These are phyloP conservation scores for Collybiopsis luxurians DNA, from an alignment of 768 basidiomycete genomes.

Conservation along the genomic window DNA sequence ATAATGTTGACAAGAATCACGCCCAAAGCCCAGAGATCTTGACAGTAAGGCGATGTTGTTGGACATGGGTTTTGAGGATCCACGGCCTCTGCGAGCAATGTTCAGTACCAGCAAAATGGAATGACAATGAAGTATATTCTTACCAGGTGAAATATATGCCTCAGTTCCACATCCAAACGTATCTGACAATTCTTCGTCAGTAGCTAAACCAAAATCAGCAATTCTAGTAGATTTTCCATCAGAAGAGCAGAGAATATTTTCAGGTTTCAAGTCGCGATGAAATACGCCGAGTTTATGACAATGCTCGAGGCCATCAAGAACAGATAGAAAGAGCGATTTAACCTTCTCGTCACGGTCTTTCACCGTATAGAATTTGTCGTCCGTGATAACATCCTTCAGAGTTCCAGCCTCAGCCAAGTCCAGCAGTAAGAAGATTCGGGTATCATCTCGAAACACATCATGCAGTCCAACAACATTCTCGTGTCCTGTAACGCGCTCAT, in stretches of 20 bases:
- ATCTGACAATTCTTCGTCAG: slow-evolving; percentile 20
- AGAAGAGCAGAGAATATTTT: slow-evolving; percentile 45
- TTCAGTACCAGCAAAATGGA: not conserved
- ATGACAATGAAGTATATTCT: not conserved
- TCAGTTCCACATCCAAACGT: slow-evolving; percentile 33
- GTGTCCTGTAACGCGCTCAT: slow-evolving; percentile 28
- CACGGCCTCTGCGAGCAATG: not conserved
- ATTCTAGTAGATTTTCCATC: slow-evolving; percentile 39
- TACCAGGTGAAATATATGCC: slow-evolving; percentile 31
- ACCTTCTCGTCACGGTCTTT: slow-evolving; percentile 44
- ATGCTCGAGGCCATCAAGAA: slow-evolving; percentile 53
- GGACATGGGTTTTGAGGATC: not conserved
- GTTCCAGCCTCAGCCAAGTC: slow-evolving; percentile 37
- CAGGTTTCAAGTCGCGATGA: slow-evolving; percentile 58
- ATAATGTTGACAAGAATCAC: slow-evolving; percentile 57
- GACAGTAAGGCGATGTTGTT: slow-evolving; percentile 24
- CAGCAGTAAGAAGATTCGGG: slow-evolving; percentile 46
- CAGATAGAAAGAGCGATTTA: slow-evolving; percentile 46
- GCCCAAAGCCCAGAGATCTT: slow-evolving; percentile 34
- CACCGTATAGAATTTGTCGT: slow-evolving; percentile 31
- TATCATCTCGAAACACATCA: slow-evolving; percentile 44
- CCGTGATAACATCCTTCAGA: slow-evolving; percentile 45
- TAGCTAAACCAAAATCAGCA: slow-evolving; percentile 56
- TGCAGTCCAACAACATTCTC: slow-evolving; percentile 49
- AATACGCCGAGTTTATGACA: slow-evolving; percentile 52